These are phyloP conservation scores for Boletus rubescentipes DNA, from an alignment of 768 basidiomycete genomes.

Conservation along the genomic window DNA sequence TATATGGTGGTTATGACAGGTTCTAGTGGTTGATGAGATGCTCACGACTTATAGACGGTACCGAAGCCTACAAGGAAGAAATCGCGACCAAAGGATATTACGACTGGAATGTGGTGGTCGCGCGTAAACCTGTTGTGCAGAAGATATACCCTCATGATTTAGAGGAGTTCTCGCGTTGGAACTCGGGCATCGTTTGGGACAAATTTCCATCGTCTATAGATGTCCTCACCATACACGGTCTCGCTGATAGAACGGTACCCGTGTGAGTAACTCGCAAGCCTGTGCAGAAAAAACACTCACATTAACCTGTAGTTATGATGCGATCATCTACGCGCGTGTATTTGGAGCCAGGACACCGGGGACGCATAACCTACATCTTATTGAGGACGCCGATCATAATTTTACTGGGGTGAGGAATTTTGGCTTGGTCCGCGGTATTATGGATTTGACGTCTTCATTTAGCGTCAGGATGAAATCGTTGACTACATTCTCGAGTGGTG, in stretches of 20 bases:
- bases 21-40: background rate
- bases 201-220: constrained; percentile 60
- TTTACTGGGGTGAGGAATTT: constrained; percentile 51
- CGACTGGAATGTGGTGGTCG: constrained; percentile 64
- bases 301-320: constrained; percentile 56
- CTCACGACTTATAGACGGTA: constrained; percentile 20
- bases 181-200: constrained; percentile 67
- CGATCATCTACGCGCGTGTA: constrained; percentile 63
- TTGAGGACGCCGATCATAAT: constrained; percentile 81
- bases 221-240: constrained; percentile 79
- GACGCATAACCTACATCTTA: constrained; percentile 65
- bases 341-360: constrained; percentile 58
- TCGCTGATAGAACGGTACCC: constrained; percentile 65
- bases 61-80: constrained; percentile 43
- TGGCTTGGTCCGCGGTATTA: background rate
- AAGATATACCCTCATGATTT: constrained; percentile 60
- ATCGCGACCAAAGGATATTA: constrained; percentile 60
- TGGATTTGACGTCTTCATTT: constrained; percentile 3
- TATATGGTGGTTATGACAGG: constrained; percentile 25
- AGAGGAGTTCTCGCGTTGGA: constrained; percentile 59
- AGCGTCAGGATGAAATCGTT: constrained; percentile 67
- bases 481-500: constrained; percentile 71
- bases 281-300: background rate
- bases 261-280: constrained; percentile 46
- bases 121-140: constrained; percentile 53